Evolutionary conservation across 1,284 basidiomycete genomes (phyloP).

Genomic region (Melampsora medusae): DNA sequence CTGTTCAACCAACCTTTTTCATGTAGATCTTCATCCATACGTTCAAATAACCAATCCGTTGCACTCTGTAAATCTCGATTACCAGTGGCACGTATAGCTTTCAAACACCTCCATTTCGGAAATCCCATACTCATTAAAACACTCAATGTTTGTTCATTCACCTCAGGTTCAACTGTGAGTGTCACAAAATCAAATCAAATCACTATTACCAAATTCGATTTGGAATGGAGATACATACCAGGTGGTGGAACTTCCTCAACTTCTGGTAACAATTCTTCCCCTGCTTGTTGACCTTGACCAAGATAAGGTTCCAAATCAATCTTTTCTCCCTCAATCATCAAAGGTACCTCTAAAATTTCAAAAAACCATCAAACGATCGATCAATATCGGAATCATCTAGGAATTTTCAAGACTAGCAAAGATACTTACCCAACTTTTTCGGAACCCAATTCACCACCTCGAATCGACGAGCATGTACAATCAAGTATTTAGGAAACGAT

Average conservation of each 20-base stretch:
- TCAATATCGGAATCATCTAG: not conserved
- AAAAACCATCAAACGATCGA: not conserved
- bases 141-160: conserved; percentile 70
- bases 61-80: conserved; percentile 75
- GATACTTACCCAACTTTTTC: conserved; percentile 73
- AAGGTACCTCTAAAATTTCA: conserved; percentile 69
- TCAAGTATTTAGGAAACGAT: conserved; percentile 82
- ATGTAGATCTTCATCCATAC: conserved; percentile 74
- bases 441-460: conserved; percentile 97
- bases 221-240: conserved; percentile 55
- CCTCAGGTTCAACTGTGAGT: conserved; percentile 55
- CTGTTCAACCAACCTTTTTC: too few species aligned
- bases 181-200: not conserved
- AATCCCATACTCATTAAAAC: conserved; percentile 86
- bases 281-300: conserved; percentile 70
- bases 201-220: not conserved
- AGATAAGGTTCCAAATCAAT: conserved; percentile 70
- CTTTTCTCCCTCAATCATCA: conserved; percentile 68
- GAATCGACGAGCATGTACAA: conserved; percentile 90
- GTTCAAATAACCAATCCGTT: conserved; percentile 92
- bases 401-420: not conserved
- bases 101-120: conserved; percentile 74
- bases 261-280: conserved; percentile 72
- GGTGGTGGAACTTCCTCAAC: conserved; percentile 56
- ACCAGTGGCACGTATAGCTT: conserved; percentile 78